phyloP scores from a whole-genome alignment of 2,329 filamentous ascomycete species.

The Celoporthe dispersa region DNA sequence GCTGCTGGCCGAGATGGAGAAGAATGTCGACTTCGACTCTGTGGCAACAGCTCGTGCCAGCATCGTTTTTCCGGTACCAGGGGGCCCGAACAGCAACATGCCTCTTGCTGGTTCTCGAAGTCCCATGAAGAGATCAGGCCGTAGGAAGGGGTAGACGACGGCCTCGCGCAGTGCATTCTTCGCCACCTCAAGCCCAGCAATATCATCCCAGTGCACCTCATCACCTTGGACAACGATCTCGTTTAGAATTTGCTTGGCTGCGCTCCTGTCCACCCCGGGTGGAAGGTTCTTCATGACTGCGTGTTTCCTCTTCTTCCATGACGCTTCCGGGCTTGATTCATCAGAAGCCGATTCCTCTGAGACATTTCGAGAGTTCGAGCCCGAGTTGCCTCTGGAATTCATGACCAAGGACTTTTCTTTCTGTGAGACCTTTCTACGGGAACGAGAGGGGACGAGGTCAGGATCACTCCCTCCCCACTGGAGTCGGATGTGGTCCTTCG shows the following conservation, averaged over 20 bases:
- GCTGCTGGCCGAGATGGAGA: slow-evolving; percentile 93
- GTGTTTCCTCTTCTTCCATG: slow-evolving; percentile 66
- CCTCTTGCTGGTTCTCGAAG: slow-evolving; percentile 90
- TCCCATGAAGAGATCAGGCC: slow-evolving; percentile 94
- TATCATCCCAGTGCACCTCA: slow-evolving; percentile 91
- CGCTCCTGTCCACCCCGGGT: slow-evolving; percentile 77
- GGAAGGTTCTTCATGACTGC: slow-evolving; percentile 78
- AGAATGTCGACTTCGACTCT: slow-evolving; percentile 93
- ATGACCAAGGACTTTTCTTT: slow-evolving; percentile 17
- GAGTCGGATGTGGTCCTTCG: slow-evolving; percentile 27
- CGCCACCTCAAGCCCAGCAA: slow-evolving; percentile 86
- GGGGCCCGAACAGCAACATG: slow-evolving; percentile 95
- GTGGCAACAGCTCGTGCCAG: slow-evolving; percentile 92
- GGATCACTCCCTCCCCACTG: slow-evolving; percentile 25
- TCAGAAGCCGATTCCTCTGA: slow-evolving; percentile 47
- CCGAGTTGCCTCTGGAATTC: slow-evolving; percentile 18
- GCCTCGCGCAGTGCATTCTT: slow-evolving; percentile 93
- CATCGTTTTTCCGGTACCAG: slow-evolving; percentile 99
- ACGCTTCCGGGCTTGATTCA: slow-evolving; percentile 46
- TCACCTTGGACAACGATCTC: slow-evolving; percentile 95
- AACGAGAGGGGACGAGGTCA: slow-evolving; percentile 14
- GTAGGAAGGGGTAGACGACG: slow-evolving; percentile 94
- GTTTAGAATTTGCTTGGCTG: slow-evolving; percentile 91
- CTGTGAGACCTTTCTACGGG: slow-evolving; percentile 24
- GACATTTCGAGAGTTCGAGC: slow-evolving; percentile 23